Percentiles rank a stretch among this genome's conserved stretches.
phyloP scores from a whole-genome alignment of 2,329 filamentous ascomycete species.

The Diaporthe eres region DNA sequence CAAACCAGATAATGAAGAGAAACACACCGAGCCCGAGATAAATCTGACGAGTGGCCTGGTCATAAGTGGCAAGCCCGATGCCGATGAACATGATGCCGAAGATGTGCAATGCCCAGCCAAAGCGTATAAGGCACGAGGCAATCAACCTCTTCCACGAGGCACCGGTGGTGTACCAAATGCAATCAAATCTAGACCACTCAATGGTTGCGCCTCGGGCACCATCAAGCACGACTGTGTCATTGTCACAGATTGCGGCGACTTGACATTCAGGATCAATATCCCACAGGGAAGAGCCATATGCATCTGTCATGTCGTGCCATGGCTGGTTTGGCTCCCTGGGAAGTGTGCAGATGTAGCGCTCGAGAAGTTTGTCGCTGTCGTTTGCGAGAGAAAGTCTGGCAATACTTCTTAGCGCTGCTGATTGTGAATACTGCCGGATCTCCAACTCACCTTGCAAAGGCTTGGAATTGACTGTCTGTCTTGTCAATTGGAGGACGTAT shows the following conservation, averaged over 20 bases:
- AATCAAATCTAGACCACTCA: constrained; percentile 51
- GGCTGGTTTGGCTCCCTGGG: constrained; percentile 45
- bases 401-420: rapidly evolving
- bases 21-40: not conserved
- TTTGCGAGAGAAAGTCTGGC: constrained; percentile 51
- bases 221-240: constrained; percentile 53
- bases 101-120: not conserved
- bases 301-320: constrained; percentile 52
- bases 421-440: rapidly evolving
- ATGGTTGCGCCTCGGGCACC: constrained; percentile 51
- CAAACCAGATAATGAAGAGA: constrained; percentile 17
- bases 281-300: constrained; percentile 51
- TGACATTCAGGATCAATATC: constrained; percentile 53
- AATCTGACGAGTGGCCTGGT: no score
- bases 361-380: constrained; percentile 53
- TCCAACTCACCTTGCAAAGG: constrained; percentile 47
- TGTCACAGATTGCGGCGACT: constrained; percentile 51
- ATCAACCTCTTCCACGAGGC: constrained; percentile 21
- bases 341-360: constrained; percentile 51
- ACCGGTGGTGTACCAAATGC: constrained; percentile 19
- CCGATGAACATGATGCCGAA: not conserved
- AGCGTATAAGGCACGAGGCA: not conserved
- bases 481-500: constrained; percentile 51
- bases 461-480: constrained; percentile 53
- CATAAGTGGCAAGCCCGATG: no score